These are phyloP conservation scores for Penicillium cosmopolitanum DNA, from an alignment of 495 filamentous ascomycete genomes.

Conservation along the genomic window DNA sequence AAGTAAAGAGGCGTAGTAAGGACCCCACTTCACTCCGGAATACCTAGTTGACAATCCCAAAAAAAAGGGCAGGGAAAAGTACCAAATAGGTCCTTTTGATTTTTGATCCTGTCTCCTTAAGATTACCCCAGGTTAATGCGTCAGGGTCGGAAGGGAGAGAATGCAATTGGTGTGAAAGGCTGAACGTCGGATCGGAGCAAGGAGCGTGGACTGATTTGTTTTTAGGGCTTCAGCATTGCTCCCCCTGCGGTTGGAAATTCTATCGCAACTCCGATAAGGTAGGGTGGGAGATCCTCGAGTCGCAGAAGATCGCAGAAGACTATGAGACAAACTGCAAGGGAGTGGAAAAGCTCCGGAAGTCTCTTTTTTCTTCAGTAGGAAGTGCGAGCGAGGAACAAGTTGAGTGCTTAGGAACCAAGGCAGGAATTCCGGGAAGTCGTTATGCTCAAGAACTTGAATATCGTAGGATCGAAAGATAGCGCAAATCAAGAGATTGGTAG, in stretches of 20 bases:
- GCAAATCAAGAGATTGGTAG: background rate
- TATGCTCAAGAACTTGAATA: background rate
- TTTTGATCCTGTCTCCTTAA: slow-evolving; percentile 9
- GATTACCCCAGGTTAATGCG: slow-evolving; percentile 34
- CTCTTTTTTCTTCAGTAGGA: slow-evolving; percentile 1
- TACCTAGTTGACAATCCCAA: slow-evolving; percentile 10
- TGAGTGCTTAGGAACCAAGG: background rate
- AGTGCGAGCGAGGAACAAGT: background rate
- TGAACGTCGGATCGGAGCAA: slow-evolving; percentile 21
- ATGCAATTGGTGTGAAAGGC: slow-evolving; percentile 25
- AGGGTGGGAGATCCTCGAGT: slow-evolving; percentile 20
- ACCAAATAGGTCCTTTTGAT: slow-evolving; percentile 34
- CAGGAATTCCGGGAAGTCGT: slow-evolving; percentile 1
- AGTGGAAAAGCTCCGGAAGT: slow-evolving; percentile 14
- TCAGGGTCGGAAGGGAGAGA: slow-evolving; percentile 31
- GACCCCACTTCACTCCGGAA: slow-evolving; percentile 25
- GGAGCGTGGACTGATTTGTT: slow-evolving; percentile 21
- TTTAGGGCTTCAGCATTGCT: slow-evolving; percentile 40
- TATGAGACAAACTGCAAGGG: slow-evolving; percentile 35
- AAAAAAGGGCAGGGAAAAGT: slow-evolving; percentile 21
- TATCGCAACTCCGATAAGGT: slow-evolving; percentile 29
- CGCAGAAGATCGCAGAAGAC: slow-evolving; percentile 11
- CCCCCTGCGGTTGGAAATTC: slow-evolving; percentile 32
- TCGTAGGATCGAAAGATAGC: slow-evolving; percentile 9
- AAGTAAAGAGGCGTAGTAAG: slow-evolving; percentile 2